phyloP scores from a whole-genome alignment of 228 moss, liverwort and hornwort genomes.

The Sphagnum fallax region DNA sequence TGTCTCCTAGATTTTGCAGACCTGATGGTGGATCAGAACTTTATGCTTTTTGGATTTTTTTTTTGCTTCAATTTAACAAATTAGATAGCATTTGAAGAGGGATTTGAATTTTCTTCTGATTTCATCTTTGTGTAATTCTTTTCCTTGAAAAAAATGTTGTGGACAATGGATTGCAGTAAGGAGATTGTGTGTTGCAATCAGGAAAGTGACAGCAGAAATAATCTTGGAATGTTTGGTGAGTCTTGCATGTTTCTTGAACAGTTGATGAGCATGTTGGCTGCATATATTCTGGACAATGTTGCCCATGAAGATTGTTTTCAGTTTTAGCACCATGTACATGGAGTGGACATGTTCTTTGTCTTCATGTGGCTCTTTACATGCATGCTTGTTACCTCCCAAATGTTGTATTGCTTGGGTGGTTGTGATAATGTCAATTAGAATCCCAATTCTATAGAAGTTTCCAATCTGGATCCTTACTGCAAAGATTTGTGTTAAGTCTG shows the following conservation, averaged over 20 bases:
- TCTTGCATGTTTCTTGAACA: slow-evolving; percentile 1
- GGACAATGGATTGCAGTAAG: too few species aligned
- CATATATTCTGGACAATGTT: slow-evolving; percentile 4
- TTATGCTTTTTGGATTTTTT: too few species aligned
- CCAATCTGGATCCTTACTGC: neutral
- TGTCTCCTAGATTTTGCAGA: too few species aligned
- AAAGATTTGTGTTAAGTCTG: neutral
- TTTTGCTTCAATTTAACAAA: too few species aligned
- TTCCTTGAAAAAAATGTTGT: too few species aligned
- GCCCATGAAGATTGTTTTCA: slow-evolving; percentile 4
- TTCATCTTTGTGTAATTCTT: too few species aligned
- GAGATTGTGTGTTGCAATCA: too few species aligned
- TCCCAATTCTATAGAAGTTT: neutral
- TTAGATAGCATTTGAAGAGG: too few species aligned
- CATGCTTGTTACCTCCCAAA: neutral
- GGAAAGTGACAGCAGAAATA: neutral
- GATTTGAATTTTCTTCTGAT: too few species aligned
- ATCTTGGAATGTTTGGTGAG: neutral
- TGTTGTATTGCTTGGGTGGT: neutral
- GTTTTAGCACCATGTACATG: slow-evolving; percentile 7
- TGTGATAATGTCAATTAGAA: neutral
- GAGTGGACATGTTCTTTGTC: slow-evolving; percentile 1
- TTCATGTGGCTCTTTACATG: slow-evolving; percentile 2
- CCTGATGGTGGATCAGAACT: too few species aligned
- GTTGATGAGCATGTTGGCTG: neutral